A percentile compares a stretch with the other conserved stretches of the same genome.
Conservation (phyloP, 768 basidiomycete genomes). For the Favolaschia claudopus region DNA sequence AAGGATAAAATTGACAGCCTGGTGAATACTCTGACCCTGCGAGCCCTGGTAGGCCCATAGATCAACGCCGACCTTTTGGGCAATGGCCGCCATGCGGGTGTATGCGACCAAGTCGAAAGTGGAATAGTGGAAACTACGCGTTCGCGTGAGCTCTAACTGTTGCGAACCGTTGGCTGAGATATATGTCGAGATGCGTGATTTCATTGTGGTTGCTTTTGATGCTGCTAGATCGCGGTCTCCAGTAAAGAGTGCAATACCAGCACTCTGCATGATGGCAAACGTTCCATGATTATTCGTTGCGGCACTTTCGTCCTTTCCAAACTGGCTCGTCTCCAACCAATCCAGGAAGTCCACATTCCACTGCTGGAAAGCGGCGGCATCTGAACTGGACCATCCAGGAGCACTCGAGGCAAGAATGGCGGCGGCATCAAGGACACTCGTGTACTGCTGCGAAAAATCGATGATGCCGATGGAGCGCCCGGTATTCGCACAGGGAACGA, state of each 20-base stretch:
- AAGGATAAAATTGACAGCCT: constrained; percentile 15
- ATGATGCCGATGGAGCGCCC: constrained; percentile 20
- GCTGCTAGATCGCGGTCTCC: constrained; percentile 4
- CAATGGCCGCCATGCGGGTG: constrained; percentile 14
- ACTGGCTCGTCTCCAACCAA: constrained; percentile 17
- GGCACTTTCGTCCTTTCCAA: constrained; percentile 13
- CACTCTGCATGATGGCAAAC: constrained; percentile 22
- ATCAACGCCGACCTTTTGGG: constrained; percentile 20
- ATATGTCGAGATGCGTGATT: constrained; percentile 3
- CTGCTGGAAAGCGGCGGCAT: constrained; percentile 6
- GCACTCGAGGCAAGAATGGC: constrained; percentile 20
- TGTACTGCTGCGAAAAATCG: constrained; percentile 19
- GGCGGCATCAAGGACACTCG: constrained; percentile 17
- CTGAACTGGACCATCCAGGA: constrained; percentile 12
- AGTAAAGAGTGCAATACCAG: constrained; percentile 16
- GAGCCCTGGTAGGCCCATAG: constrained; percentile 20
- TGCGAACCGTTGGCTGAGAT: constrained; percentile 20
- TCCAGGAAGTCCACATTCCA: constrained; percentile 19
- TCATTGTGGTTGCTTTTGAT: not conserved
- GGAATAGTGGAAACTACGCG: constrained; percentile 25
- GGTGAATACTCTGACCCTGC: constrained; percentile 13
- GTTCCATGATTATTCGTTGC: constrained; percentile 24
- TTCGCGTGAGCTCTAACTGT: constrained; percentile 17
- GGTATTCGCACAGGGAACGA: constrained; percentile 23
- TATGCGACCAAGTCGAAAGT: constrained; percentile 19